A percentile compares a stretch with the other conserved stretches of the same genome.
Evolutionary conservation across 257 asterid species (phyloP).

Genomic region (Vinca minor): DNA sequence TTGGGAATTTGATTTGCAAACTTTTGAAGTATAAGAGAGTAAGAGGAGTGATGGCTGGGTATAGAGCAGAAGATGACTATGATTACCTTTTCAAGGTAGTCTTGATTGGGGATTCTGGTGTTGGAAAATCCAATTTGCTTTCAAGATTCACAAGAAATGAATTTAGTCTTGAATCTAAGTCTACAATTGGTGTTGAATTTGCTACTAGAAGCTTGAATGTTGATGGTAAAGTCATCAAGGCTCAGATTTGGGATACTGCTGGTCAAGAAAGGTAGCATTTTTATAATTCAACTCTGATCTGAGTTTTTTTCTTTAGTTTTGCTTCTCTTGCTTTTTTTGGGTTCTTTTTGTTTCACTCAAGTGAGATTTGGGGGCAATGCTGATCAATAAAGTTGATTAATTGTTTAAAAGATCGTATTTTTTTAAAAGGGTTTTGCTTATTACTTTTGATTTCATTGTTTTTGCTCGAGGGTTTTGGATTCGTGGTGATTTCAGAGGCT

Average conservation of each 20-base stretch:
- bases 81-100: conserved; percentile 84
- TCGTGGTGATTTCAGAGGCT: background rate
- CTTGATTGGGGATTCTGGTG: conserved; percentile 80
- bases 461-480: background rate
- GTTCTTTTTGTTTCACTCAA: background rate
- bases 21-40: background rate
- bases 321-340: background rate
- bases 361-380: conserved; percentile 3
- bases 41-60: conserved; percentile 45
- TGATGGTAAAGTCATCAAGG: conserved; percentile 70
- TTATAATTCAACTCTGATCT: conserved; percentile 25
- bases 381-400: background rate
- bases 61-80: conserved; percentile 83
- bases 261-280: conserved; percentile 75
- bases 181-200: conserved; percentile 86
- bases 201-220: conserved; percentile 80
- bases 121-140: conserved; percentile 77
- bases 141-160: conserved; percentile 83
- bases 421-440: background rate
- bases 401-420: background rate
- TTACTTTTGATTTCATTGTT: background rate
- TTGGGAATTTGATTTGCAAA: background rate
- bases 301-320: conserved; percentile 9
- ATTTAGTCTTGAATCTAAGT: conserved; percentile 80
- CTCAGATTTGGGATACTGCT: conserved; percentile 96